These are phyloP conservation scores for Micractinium sp. DNA, from an alignment of 139 green algal genomes.

Conservation along the genomic window DNA sequence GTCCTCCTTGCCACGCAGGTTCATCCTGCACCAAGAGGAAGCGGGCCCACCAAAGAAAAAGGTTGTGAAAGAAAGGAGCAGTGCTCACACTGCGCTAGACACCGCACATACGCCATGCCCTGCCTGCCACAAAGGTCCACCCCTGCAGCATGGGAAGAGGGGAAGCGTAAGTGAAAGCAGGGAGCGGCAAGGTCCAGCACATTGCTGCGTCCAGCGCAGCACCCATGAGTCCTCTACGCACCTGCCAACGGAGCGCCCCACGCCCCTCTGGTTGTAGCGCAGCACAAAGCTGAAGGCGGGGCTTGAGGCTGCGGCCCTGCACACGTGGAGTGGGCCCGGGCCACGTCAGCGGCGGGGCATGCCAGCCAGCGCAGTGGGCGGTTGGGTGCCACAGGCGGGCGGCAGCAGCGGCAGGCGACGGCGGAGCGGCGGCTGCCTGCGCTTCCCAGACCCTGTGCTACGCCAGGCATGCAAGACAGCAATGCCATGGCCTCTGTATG, in stretches of 20 bases:
- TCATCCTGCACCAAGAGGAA: not conserved
- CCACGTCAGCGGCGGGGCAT: not conserved
- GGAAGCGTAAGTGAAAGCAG: too few relatives aligned
- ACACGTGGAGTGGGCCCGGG: not conserved
- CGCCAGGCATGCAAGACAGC: not conserved
- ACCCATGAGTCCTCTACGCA: too few relatives aligned
- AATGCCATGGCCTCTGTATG: too few relatives aligned
- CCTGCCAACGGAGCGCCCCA: conserved; percentile 40
- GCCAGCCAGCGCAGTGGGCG: not conserved
- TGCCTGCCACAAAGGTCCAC: too few relatives aligned
- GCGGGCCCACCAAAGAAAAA: too few relatives aligned
- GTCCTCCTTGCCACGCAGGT: conserved; percentile 21
- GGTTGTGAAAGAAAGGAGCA: not conserved
- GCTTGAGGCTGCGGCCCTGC: conserved; percentile 6
- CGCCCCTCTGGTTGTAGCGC: conserved; percentile 53
- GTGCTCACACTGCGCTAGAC: too few relatives aligned
- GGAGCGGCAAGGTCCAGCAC: too few relatives aligned
- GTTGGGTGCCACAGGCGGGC: not conserved
- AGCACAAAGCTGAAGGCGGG: conserved; percentile 34
- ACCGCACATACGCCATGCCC: too few relatives aligned
- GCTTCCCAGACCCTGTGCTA: not conserved
- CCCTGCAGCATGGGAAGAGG: too few relatives aligned
- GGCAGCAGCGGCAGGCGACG: not conserved
- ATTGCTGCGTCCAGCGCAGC: too few relatives aligned
- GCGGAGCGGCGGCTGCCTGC: not conserved